phyloP scores from a whole-genome alignment of 2,329 filamentous ascomycete genomes.

The Paradendryphiella salina region DNA sequence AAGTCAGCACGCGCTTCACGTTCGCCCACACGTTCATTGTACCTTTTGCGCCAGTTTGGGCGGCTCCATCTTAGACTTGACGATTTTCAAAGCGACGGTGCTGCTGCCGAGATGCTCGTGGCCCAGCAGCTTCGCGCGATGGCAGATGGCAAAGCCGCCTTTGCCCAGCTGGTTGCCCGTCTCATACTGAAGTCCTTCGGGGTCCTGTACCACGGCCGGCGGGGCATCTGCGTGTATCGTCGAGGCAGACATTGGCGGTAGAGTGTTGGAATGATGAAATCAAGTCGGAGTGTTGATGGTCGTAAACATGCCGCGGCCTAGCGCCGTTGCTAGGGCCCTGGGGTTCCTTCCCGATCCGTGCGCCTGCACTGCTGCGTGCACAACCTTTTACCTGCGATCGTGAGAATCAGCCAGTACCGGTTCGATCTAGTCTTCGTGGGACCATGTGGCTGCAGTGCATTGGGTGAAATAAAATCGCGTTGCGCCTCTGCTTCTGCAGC shows the following conservation, averaged over 20 bases:
- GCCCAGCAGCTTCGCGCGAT: constrained; percentile 68
- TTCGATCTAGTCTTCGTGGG: constrained; percentile 3
- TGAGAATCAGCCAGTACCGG: background rate
- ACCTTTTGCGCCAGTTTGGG: constrained; percentile 85
- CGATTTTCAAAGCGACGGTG: constrained; percentile 77
- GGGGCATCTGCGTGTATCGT: constrained; percentile 57
- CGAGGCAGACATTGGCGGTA: constrained; percentile 46
- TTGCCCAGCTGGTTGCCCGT: constrained; percentile 76
- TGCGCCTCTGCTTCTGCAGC: background rate
- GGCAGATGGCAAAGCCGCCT: constrained; percentile 81
- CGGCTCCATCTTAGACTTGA: constrained; percentile 77
- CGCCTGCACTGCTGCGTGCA: constrained; percentile 11
- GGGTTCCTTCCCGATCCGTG: constrained; percentile 8
- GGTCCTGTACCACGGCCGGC: constrained; percentile 65
- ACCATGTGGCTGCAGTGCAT: constrained; percentile 2
- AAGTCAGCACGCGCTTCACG: constrained; percentile 26
- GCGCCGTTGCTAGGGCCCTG: constrained; percentile 17
- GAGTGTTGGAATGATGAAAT: constrained; percentile 29
- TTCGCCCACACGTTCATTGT: constrained; percentile 28
- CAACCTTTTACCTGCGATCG: constrained; percentile 2
- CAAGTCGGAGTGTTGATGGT: constrained; percentile 30
- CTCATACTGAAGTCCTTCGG: constrained; percentile 71
- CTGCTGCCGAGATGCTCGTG: constrained; percentile 61
- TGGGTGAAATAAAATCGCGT: background rate
- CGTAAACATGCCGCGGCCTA: constrained; percentile 15